Conservation (phyloP, 148 eudicot species). For the Dianthus caryophyllus region DNA sequence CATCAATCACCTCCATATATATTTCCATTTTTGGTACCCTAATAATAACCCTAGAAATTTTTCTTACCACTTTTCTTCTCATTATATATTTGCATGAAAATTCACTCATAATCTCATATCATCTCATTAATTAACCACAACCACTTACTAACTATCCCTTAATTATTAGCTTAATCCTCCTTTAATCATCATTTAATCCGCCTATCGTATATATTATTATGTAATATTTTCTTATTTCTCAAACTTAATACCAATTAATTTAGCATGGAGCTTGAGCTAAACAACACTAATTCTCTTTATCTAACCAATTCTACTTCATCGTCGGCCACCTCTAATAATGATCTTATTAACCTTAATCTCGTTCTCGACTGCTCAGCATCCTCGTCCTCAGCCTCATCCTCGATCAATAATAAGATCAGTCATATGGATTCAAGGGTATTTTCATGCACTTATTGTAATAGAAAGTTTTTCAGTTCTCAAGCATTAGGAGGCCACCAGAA, state of each 20-base stretch:
- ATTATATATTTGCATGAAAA: slow-evolving; percentile 13
- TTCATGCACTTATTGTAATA: slow-evolving; percentile 64
- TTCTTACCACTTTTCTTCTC: background rate
- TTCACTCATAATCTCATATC: slow-evolving; percentile 4
- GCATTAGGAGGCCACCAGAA: slow-evolving; percentile 89
- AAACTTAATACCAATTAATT: too few species aligned
- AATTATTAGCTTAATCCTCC: background rate
- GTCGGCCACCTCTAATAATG: slow-evolving; percentile 21
- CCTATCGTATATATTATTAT: background rate
- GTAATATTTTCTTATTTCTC: background rate
- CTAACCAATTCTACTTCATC: slow-evolving; percentile 12
- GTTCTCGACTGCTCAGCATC: slow-evolving; percentile 39
- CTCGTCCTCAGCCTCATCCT: slow-evolving; percentile 28
- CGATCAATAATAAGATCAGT: slow-evolving; percentile 22
- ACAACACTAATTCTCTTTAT: slow-evolving; percentile 34
- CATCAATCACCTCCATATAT: background rate
- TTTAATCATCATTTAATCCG: background rate
- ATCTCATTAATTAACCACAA: background rate
- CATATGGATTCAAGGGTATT: slow-evolving; percentile 40
- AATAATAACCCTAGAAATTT: background rate
- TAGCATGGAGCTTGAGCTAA: slow-evolving; percentile 42
- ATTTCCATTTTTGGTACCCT: slow-evolving; percentile 21
- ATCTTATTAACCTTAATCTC: slow-evolving; percentile 35
- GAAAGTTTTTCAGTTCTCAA: slow-evolving; percentile 68
- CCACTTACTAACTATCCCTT: slow-evolving; percentile 15